Conservation (phyloP, 2,329 filamentous ascomycete species). For the Epichloe gansuensis region DNA sequence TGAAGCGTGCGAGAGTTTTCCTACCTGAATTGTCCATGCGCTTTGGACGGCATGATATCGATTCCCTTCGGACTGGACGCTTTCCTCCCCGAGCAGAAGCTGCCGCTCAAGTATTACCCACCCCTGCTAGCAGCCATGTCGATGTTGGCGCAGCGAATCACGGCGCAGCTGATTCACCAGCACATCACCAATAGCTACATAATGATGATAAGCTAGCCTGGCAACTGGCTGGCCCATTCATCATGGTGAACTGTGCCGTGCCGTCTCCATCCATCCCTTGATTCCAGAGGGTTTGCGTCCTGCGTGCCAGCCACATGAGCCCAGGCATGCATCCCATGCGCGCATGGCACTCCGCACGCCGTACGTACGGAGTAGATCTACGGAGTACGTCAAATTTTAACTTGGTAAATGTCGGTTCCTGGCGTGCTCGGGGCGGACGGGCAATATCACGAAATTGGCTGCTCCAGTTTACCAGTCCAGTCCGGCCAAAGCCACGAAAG, state of each 20-base stretch:
- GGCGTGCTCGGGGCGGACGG: not conserved
- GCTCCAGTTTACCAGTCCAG: not conserved
- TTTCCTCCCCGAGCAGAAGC: too few species aligned
- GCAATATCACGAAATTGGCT: not conserved
- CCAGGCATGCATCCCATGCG: not conserved
- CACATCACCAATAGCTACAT: not conserved
- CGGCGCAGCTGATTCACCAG: not conserved
- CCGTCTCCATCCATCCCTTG: not conserved
- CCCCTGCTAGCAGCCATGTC: not conserved
- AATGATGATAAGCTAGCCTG: too few species aligned
- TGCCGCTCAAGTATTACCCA: too few species aligned
- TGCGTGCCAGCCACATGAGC: not conserved
- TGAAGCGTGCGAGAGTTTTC: too few species aligned
- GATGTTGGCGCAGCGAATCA: not conserved
- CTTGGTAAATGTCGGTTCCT: too few species aligned
- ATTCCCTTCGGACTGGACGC: too few species aligned
- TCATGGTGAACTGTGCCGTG: not conserved
- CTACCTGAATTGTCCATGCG: too few species aligned
- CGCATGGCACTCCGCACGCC: too few species aligned
- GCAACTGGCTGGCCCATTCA: not conserved
- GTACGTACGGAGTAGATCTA: too few species aligned
- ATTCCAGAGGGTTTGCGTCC: not conserved
- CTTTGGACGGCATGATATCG: too few species aligned
- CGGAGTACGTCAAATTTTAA: not conserved
- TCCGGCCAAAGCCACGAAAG: too few species aligned